phyloP scores from a whole-genome alignment of 345 rosid species.

The Eucalyptus tenuipes region DNA sequence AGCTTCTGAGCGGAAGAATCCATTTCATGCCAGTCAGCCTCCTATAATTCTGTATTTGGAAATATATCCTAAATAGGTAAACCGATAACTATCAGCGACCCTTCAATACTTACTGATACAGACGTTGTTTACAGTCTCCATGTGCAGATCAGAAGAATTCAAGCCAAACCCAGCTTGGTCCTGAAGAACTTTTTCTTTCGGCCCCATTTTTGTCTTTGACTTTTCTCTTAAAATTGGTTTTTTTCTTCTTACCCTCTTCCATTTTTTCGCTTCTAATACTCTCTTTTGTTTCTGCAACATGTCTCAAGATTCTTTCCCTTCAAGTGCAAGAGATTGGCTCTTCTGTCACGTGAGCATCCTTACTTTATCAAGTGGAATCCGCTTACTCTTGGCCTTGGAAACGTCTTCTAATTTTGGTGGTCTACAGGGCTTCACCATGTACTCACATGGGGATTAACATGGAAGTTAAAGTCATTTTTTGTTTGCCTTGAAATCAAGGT shows the following conservation, averaged over 20 bases:
- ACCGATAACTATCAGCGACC: neutral
- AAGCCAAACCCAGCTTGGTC: too few species aligned
- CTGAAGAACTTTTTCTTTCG: too few species aligned
- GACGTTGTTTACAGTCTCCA: neutral
- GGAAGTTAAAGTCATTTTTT: neutral
- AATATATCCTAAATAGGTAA: neutral
- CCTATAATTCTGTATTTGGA: neutral
- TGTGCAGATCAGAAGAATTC: neutral
- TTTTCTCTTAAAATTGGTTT: too few species aligned
- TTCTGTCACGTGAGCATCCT: conserved; percentile 34
- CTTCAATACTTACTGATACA: neutral
- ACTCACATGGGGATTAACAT: neutral
- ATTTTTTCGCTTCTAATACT: too few species aligned
- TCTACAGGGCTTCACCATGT: neutral
- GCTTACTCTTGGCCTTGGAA: neutral
- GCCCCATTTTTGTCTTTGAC: too few species aligned
- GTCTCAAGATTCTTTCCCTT: conserved; percentile 15
- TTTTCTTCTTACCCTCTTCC: too few species aligned
- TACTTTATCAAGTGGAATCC: conserved; percentile 4
- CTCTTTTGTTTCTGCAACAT: too few species aligned
- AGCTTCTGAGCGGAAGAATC: neutral
- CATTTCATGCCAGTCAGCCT: neutral
- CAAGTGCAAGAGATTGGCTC: conserved; percentile 22
- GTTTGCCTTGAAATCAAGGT: neutral
- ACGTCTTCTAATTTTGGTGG: neutral